Evolutionary conservation across 2,329 filamentous ascomycete genomes (phyloP).

Genomic region (Colletotrichum melonis): DNA sequence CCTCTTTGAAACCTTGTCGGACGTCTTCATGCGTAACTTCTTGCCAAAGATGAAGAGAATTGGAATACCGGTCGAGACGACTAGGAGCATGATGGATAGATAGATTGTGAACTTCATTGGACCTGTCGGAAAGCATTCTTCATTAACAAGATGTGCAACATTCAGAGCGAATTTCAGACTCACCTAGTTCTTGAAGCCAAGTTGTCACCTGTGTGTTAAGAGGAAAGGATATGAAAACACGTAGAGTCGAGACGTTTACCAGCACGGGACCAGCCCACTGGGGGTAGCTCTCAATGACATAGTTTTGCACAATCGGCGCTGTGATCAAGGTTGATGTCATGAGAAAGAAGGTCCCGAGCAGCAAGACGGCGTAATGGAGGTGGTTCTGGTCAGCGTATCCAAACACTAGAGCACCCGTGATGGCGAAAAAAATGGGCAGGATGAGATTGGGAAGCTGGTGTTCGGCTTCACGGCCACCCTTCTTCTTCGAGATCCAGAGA

Average conservation of each 20-base stretch:
- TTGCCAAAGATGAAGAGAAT: not conserved
- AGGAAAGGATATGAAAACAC: not conserved
- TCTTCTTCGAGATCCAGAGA: not conserved
- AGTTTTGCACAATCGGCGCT: slow-evolving; percentile 43
- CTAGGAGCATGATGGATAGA: not conserved
- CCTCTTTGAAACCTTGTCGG: not conserved
- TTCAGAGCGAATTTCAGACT: not conserved
- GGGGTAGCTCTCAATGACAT: slow-evolving; percentile 46
- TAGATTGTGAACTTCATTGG: not conserved
- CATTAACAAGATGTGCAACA: not conserved
- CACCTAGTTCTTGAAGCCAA: not conserved
- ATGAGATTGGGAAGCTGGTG: not conserved
- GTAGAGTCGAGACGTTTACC: not conserved
- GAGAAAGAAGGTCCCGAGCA: slow-evolving; percentile 34
- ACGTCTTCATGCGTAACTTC: not conserved
- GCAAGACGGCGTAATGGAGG: not conserved
- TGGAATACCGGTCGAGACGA: not conserved
- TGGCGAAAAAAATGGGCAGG: not conserved
- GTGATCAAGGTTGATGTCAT: slow-evolving; percentile 41
- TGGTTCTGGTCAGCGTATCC: not conserved
- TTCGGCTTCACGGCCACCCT: not conserved
- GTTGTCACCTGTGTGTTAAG: not conserved
- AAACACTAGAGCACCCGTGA: not conserved
- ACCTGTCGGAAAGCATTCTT: not conserved
- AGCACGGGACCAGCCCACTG: slow-evolving; percentile 2